Percentiles rank a stretch among this genome's conserved stretches.
Evolutionary conservation across 2,329 filamentous ascomycete species (phyloP).

Genomic region (Immersiporthe knoxdaviesiana): DNA sequence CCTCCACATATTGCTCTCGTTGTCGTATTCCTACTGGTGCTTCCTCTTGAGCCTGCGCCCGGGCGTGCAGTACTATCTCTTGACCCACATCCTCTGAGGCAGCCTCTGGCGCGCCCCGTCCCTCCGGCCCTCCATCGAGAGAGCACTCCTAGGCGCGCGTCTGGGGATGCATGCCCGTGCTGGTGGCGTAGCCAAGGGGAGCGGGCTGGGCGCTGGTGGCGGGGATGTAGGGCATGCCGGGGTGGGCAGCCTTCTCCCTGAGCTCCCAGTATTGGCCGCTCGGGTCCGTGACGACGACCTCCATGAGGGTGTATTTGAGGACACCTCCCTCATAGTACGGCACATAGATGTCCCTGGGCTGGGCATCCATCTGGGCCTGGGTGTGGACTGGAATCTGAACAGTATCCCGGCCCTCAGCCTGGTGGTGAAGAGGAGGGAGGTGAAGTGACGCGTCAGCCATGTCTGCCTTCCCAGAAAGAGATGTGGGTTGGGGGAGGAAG

Average conservation of each 20-base stretch:
- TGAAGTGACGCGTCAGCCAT: background rate
- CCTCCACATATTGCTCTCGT: background rate
- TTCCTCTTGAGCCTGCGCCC: background rate
- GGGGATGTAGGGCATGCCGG: background rate
- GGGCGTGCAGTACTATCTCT: background rate
- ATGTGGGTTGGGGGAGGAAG: background rate
- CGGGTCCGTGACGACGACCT: slow-evolving; percentile 45
- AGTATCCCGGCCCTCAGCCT: slow-evolving; percentile 56
- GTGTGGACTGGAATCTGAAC: slow-evolving; percentile 38
- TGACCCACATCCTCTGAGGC: no score
- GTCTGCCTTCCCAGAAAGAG: background rate
- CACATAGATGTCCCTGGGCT: slow-evolving; percentile 48
- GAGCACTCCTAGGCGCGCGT: background rate
- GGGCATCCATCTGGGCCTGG: slow-evolving; percentile 34
- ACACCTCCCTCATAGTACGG: slow-evolving; percentile 50
- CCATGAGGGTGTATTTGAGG: slow-evolving; percentile 53
- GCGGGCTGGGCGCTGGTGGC: slow-evolving; percentile 13
- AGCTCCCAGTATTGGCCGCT: slow-evolving; percentile 45
- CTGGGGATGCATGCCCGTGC: background rate
- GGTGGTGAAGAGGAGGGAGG: background rate
- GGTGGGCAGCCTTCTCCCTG: slow-evolving; percentile 36
- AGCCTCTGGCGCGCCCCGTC: no score
- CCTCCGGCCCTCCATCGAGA: background rate
- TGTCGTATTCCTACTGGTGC: no score
- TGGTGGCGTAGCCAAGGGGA: background rate